Conservation (phyloP, 345 rosid genomes). For the Ailanthus altissimus region DNA sequence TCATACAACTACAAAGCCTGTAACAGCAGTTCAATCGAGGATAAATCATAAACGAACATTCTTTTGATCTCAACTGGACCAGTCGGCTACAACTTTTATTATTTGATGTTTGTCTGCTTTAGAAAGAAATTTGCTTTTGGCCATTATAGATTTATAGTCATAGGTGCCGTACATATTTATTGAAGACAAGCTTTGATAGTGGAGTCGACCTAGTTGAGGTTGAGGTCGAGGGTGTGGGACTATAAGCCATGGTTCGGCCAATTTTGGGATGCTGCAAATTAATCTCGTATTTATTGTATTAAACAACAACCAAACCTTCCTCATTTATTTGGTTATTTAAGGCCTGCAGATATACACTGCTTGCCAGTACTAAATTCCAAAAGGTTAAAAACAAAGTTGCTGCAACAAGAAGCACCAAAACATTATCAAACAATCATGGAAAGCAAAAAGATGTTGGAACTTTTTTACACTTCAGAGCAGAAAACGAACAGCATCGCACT, state of each 20-base stretch:
- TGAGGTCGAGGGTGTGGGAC: background rate
- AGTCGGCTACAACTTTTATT: background rate
- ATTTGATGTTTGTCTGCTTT: background rate
- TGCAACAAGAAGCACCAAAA: conserved; percentile 1
- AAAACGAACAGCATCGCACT: background rate
- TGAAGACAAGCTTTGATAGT: background rate
- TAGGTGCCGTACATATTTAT: background rate
- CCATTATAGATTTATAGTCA: background rate
- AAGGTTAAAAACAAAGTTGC: conserved; percentile 15
- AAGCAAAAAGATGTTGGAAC: background rate
- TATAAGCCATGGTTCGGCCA: background rate
- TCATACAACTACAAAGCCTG: background rate
- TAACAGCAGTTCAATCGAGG: background rate
- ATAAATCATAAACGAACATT: background rate
- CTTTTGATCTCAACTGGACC: conserved; percentile 13
- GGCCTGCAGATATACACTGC: too few species aligned
- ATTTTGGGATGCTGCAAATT: background rate
- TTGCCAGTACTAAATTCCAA: conserved; percentile 1
- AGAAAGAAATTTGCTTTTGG: background rate
- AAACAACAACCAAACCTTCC: background rate
- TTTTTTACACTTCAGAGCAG: background rate
- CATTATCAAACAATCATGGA: conserved; percentile 14
- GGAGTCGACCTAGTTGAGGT: background rate
- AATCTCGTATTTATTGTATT: background rate
- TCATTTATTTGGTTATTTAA: background rate